phyloP scores from a whole-genome alignment of 805 yeast species.

The Pichia californica region DNA sequence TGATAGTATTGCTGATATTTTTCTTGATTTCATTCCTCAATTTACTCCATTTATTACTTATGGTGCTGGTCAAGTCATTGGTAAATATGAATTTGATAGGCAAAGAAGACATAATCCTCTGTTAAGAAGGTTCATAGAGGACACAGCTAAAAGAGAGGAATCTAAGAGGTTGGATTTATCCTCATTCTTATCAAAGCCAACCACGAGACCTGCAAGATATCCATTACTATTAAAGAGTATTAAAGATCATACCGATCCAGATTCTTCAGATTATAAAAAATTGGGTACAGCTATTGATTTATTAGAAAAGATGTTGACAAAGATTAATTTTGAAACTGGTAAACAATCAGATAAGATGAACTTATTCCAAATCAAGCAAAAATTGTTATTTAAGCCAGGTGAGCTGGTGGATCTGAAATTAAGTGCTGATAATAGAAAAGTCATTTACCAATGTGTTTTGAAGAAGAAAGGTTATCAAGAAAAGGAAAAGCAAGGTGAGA shows the following conservation, averaged over 20 bases:
- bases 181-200: conserved; percentile 90
- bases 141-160: conserved; percentile 78
- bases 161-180: conserved; percentile 85
- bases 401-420: conserved; percentile 83
- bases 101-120: conserved; percentile 86
- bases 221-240: conserved; percentile 80
- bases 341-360: conserved; percentile 90
- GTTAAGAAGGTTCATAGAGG: conserved; percentile 91
- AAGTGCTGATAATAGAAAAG: conserved; percentile 71
- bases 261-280: conserved; percentile 62
- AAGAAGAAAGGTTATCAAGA: conserved; percentile 65
- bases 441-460: conserved; percentile 71
- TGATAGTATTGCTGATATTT: conserved; percentile 78
- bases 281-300: conserved; percentile 68
- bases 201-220: conserved; percentile 92
- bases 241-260: conserved; percentile 73
- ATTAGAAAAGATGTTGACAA: conserved; percentile 65
- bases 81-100: conserved; percentile 90
- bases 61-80: conserved; percentile 92
- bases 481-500: conserved; percentile 66
- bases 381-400: conserved; percentile 71
- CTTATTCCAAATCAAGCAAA: conserved; percentile 78
- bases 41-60: conserved; percentile 91
- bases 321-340: conserved; percentile 85
- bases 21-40: conserved; percentile 73